Conservation (phyloP, 805 yeast genomes). For the Pichia exigua region DNA sequence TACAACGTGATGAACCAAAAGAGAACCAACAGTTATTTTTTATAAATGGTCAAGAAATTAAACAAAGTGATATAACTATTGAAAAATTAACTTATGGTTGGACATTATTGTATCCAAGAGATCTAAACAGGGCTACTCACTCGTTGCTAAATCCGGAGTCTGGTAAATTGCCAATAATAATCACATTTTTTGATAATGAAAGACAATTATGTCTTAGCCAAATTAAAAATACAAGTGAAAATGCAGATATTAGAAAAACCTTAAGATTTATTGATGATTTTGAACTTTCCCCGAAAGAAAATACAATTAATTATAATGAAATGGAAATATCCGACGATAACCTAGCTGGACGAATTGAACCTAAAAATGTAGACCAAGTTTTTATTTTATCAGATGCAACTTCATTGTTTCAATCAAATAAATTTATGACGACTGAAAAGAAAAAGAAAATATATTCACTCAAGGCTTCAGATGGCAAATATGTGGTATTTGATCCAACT, state of each 20-base stretch:
- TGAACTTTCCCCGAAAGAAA: not conserved
- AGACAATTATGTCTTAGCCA: not conserved
- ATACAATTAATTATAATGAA: not conserved
- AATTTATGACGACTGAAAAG: slow-evolving; percentile 5
- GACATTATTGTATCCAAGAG: slow-evolving; percentile 20
- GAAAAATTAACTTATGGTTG: slow-evolving; percentile 20
- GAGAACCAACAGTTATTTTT: slow-evolving; percentile 9
- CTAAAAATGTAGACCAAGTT: slow-evolving; percentile 21
- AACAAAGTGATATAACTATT: slow-evolving; percentile 14
- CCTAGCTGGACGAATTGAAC: slow-evolving; percentile 17
- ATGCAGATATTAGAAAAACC: not conserved
- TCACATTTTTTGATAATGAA: not conserved
- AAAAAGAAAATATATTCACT: slow-evolving; percentile 12
- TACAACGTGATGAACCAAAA: not conserved
- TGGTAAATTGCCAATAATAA: slow-evolving; percentile 3
- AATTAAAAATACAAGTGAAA: not conserved
- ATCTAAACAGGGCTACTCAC: not conserved
- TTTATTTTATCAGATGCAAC: slow-evolving; percentile 19
- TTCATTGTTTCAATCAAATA: slow-evolving; percentile 2
- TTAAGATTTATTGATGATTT: not conserved
- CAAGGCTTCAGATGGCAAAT: slow-evolving; percentile 20
- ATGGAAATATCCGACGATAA: not conserved
- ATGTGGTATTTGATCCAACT: slow-evolving; percentile 16
- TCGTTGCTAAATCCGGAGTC: not conserved
- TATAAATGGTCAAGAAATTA: slow-evolving; percentile 19